A percentile compares a stretch with the other conserved stretches of the same genome.
Evolutionary conservation across 371 early-diverging fungal species (phyloP).

Genomic region (Quaeritorhiza haematococci): DNA sequence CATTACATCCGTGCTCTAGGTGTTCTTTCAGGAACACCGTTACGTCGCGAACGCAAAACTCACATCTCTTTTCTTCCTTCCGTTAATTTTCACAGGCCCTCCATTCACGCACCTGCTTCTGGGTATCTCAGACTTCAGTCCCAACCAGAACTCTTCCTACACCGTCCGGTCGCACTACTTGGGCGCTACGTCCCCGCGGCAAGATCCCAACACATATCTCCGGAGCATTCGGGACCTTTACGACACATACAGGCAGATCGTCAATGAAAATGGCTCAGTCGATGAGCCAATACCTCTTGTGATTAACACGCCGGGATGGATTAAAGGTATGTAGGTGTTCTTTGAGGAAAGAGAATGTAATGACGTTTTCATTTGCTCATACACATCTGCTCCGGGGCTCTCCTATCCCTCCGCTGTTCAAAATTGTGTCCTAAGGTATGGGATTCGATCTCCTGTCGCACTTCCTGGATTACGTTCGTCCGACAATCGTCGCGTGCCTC

Average conservation of each 20-base stretch:
- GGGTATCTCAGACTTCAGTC: slow-evolving; percentile 54
- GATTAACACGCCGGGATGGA: slow-evolving; percentile 82
- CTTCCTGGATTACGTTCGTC: slow-evolving; percentile 43
- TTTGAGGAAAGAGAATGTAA: not conserved
- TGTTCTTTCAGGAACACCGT: too few species aligned
- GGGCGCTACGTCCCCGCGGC: slow-evolving; percentile 58
- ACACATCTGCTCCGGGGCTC: not conserved
- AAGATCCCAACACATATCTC: slow-evolving; percentile 67
- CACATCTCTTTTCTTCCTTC: not conserved
- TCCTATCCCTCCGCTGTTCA: slow-evolving; percentile 26
- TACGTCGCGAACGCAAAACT: too few species aligned
- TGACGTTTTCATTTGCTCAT: not conserved
- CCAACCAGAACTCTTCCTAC: too few species aligned
- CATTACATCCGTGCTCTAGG: not conserved
- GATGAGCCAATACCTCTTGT: slow-evolving; percentile 66
- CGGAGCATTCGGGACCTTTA: slow-evolving; percentile 53
- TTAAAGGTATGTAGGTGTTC: slow-evolving; percentile 48
- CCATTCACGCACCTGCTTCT: slow-evolving; percentile 66
- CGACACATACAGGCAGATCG: slow-evolving; percentile 43
- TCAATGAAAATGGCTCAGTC: slow-evolving; percentile 11
- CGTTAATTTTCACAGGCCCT: slow-evolving; percentile 41
- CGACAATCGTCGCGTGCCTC: slow-evolving; percentile 47
- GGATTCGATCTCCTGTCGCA: slow-evolving; percentile 65
- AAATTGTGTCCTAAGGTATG: slow-evolving; percentile 42
- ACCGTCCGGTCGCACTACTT: slow-evolving; percentile 38